phyloP scores from a whole-genome alignment of 1,139 yeast species.

The Saccharomyces hybrid region DNA sequence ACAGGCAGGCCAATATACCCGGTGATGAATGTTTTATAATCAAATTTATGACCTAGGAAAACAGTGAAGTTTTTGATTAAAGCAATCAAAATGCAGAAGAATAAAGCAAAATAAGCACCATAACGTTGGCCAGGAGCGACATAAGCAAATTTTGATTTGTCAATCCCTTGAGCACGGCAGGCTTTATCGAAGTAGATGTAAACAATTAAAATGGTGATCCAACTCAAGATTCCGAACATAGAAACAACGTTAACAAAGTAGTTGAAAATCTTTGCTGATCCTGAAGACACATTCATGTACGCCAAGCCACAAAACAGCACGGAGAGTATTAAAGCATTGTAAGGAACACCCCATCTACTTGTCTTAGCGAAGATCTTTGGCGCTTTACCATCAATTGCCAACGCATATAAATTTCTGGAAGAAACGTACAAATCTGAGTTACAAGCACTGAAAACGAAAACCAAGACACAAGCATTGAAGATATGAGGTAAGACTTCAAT shows the following conservation, averaged over 20 bases:
- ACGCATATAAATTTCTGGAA: slow-evolving; percentile 58
- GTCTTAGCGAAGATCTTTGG: slow-evolving; percentile 53
- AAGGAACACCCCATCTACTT: slow-evolving; percentile 61
- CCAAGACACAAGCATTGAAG: slow-evolving; percentile 59
- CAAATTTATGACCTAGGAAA: slow-evolving; percentile 47
- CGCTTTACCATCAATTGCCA: slow-evolving; percentile 57
- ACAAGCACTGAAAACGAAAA: slow-evolving; percentile 66
- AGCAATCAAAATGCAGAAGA: slow-evolving; percentile 50
- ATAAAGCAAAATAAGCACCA: slow-evolving; percentile 52
- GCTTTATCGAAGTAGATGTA: slow-evolving; percentile 61
- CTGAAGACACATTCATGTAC: slow-evolving; percentile 51
- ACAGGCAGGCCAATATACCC: slow-evolving; percentile 75
- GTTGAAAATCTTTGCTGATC: slow-evolving; percentile 49
- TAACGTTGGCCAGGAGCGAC: slow-evolving; percentile 62
- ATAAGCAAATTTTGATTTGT: slow-evolving; percentile 44
- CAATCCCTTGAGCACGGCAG: slow-evolving; percentile 56
- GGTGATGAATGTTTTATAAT: slow-evolving; percentile 59
- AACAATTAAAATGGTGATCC: slow-evolving; percentile 58
- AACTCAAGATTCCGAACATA: slow-evolving; percentile 60
- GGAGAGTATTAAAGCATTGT: slow-evolving; percentile 40
- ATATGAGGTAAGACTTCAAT: slow-evolving; percentile 56
- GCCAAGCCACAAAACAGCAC: slow-evolving; percentile 49
- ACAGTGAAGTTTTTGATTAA: slow-evolving; percentile 69
- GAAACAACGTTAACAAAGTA: slow-evolving; percentile 69
- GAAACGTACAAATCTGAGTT: slow-evolving; percentile 69